These are phyloP conservation scores for Aureobasidium vineae DNA, from an alignment of 2,329 filamentous ascomycete genomes.

Conservation along the genomic window DNA sequence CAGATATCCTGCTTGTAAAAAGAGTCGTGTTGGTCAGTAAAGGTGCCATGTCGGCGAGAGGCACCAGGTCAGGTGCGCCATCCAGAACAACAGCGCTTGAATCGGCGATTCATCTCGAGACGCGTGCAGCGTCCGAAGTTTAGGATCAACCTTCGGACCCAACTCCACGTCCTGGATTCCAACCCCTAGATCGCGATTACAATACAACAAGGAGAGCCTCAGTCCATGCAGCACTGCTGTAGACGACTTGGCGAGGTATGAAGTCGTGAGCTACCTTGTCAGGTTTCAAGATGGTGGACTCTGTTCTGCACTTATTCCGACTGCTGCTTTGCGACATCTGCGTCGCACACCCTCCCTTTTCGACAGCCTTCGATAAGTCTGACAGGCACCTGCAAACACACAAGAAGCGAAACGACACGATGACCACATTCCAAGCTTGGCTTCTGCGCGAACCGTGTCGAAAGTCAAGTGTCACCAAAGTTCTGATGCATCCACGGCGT, in stretches of 20 bases:
- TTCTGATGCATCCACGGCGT: neutral
- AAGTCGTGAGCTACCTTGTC: neutral
- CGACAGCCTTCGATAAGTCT: no score
- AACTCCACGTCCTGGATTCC: no score
- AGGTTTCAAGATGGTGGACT: neutral
- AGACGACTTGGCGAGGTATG: no score
- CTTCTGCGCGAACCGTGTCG: neutral
- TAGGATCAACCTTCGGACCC: no score
- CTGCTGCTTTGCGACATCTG: no score
- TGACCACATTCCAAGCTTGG: neutral
- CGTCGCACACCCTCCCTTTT: no score
- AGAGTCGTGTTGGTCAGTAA: no score
- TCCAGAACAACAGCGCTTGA: neutral
- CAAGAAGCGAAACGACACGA: neutral
- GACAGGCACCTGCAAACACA: neutral
- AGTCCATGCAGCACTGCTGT: no score
- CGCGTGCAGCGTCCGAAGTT: neutral
- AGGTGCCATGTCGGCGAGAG: neutral
- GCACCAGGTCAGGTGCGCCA: neutral
- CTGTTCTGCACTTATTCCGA: neutral
- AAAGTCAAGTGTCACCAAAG: neutral
- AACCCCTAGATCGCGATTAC: neutral
- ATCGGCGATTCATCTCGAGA: neutral
- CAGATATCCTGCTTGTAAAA: no score
- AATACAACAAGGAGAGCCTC: neutral